phyloP scores from a whole-genome alignment of 352 stramenopile species.

The Phytophthora multivora region DNA sequence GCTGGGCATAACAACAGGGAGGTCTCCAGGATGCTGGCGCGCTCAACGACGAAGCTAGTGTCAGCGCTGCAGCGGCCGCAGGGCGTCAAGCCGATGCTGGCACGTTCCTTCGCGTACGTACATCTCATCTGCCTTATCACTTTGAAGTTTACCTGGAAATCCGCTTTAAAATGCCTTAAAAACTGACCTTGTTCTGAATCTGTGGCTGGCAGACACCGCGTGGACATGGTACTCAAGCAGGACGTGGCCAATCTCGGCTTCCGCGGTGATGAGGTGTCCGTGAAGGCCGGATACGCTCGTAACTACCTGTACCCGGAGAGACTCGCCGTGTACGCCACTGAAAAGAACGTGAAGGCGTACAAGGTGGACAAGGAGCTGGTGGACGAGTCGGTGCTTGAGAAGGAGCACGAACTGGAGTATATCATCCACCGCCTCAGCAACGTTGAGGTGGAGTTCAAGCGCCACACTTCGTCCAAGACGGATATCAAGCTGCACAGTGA shows the following conservation, averaged over 20 bases:
- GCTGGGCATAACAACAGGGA: slow-evolving; percentile 18
- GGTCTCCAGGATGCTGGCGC: slow-evolving; percentile 41
- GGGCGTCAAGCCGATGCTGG: slow-evolving; percentile 45
- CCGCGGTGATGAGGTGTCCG: slow-evolving; percentile 90
- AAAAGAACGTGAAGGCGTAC: slow-evolving; percentile 88
- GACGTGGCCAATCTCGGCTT: slow-evolving; percentile 87
- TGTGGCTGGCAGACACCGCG: slow-evolving; percentile 62
- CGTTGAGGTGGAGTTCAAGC: slow-evolving; percentile 80
- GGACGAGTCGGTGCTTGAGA: slow-evolving; percentile 53
- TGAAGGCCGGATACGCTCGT: slow-evolving; percentile 94
- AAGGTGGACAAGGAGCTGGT: slow-evolving; percentile 70
- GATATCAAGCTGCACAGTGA: slow-evolving; percentile 71
- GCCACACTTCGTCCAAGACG: slow-evolving; percentile 66
- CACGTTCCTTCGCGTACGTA: slow-evolving; percentile 72
- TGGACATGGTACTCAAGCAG: slow-evolving; percentile 88
- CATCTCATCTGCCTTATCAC: not conserved
- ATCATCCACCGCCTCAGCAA: slow-evolving; percentile 66
- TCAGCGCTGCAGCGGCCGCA: slow-evolving; percentile 46
- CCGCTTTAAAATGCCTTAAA: not conserved
- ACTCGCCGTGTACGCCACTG: slow-evolving; percentile 93
- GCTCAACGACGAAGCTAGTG: slow-evolving; percentile 34
- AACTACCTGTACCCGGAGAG: slow-evolving; percentile 96
- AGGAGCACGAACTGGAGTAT: slow-evolving; percentile 66
- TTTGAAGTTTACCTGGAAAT: slow-evolving; percentile 8
- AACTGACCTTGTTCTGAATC: slow-evolving; percentile 6